phyloP scores from a whole-genome alignment of 2,329 filamentous ascomycete genomes.

The Alternaria postmessia region DNA sequence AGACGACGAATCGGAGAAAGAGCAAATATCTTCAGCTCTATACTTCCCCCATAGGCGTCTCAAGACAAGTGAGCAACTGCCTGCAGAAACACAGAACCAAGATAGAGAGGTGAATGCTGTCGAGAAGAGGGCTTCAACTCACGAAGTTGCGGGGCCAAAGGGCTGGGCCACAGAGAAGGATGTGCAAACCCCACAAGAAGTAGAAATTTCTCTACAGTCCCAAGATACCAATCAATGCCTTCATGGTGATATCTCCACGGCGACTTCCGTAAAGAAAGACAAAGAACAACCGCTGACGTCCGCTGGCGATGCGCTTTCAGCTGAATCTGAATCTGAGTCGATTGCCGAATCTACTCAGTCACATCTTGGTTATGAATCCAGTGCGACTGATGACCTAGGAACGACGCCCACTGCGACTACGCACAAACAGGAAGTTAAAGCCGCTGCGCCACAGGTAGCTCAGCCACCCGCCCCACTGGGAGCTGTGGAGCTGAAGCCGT shows the following conservation, averaged over 20 bases:
- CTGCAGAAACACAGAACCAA: constrained; percentile 32
- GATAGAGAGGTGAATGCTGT: constrained; percentile 36
- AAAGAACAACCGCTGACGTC: constrained; percentile 49
- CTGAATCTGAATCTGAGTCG: constrained; percentile 54
- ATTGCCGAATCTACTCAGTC: constrained; percentile 54
- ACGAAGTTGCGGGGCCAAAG: constrained; percentile 38
- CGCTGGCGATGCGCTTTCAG: constrained; percentile 39
- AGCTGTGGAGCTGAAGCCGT: constrained; percentile 94
- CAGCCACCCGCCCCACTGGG: constrained; percentile 71
- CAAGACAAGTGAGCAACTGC: constrained; percentile 50
- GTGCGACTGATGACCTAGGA: constrained; percentile 62
- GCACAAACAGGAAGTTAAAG: constrained; percentile 41
- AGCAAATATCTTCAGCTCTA: constrained; percentile 86
- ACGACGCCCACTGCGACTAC: constrained; percentile 49
- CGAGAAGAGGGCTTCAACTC: constrained; percentile 37
- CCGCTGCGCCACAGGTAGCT: constrained; percentile 32
- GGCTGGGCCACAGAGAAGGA: constrained; percentile 40
- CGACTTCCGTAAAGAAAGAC: constrained; percentile 50
- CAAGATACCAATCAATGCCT: constrained; percentile 68
- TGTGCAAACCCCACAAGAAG: constrained; percentile 57
- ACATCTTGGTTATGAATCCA: constrained; percentile 60
- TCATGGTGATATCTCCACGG: constrained; percentile 64
- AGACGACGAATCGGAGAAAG: constrained; percentile 71
- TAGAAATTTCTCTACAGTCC: constrained; percentile 69
- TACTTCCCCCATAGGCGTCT: constrained; percentile 78